Conservation (phyloP, 2,329 filamentous ascomycete species). For the Xylaria arbuscula region DNA sequence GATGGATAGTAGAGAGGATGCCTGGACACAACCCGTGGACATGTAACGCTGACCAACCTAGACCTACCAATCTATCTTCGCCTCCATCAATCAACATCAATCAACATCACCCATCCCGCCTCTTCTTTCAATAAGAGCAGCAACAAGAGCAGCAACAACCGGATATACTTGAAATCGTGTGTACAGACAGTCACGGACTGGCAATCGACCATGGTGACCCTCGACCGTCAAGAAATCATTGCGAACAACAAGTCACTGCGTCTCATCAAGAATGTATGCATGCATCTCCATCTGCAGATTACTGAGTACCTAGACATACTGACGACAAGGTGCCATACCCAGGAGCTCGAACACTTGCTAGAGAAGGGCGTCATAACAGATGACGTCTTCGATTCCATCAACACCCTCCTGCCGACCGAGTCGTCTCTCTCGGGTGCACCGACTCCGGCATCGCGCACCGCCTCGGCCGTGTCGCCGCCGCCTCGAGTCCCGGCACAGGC, state of each 20-base stretch:
- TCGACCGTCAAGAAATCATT: slow-evolving; percentile 69
- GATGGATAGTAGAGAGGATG: too few species aligned
- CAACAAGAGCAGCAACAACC: not conserved
- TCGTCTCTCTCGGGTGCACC: slow-evolving; percentile 66
- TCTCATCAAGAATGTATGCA: slow-evolving; percentile 80
- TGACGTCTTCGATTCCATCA: slow-evolving; percentile 78
- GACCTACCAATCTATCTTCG: too few species aligned
- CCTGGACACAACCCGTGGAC: too few species aligned
- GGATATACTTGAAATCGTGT: not conserved
- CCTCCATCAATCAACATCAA: not conserved
- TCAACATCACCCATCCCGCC: not conserved
- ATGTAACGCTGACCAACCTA: too few species aligned
- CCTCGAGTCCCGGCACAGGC: slow-evolving; percentile 46
- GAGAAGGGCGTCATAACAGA: slow-evolving; percentile 84
- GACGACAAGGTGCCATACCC: slow-evolving; percentile 19
- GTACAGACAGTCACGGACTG: not conserved
- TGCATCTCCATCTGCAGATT: not conserved
- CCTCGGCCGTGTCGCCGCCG: slow-evolving; percentile 49
- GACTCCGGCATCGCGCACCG: slow-evolving; percentile 53
- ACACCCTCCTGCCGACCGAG: slow-evolving; percentile 78
- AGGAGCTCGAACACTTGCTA: slow-evolving; percentile 92
- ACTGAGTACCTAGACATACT: not conserved
- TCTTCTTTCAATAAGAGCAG: not conserved
- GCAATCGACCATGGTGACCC: slow-evolving; percentile 52
- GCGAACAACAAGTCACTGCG: slow-evolving; percentile 87